Evolutionary conservation across 768 basidiomycete genomes (phyloP), one percentile per base, ranked within the genome.

Genomic region (Naganishia vishniacii): DNA sequence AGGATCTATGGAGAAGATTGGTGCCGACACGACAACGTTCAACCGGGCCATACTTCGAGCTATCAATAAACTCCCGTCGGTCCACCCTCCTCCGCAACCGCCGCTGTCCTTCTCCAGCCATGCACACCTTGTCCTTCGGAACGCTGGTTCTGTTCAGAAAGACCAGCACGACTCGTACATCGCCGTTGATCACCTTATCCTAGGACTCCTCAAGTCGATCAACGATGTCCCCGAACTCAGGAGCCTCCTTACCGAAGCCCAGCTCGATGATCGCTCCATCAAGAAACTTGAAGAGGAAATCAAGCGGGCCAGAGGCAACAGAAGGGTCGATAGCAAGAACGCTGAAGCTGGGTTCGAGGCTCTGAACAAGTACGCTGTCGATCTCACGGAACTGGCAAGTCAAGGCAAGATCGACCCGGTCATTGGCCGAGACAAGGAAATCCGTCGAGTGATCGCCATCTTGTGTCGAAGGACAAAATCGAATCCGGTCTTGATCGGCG

Each of bases 281-380:
- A 75, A 75, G 60, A 67, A 65, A 12, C 53, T 77, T 3, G 75
- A 77, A 58, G 70, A 66, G n/a, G 75, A 75, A 48, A 61, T 77
- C n/a, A 72, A 67, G 49, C 66, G 72, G 31, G 75, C 73, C 59
- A 83, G 92, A 51, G 92, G 91, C 12, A 89, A 91, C 67, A 82
- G 88, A 67, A 82, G 89, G 28, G 85, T 95, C 4, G 91, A 97
- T 71, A 86, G 84, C 67, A 88, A 84, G 75, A 85, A 83, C 20
- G 91, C 93, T 0, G 94, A 98, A 73, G 85, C 88, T 68, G 91
- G 90, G 29, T 97, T 95, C 69, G 92, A 97, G 65, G 93, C 93
- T 1, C 80, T 97, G 31, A 83, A 84, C 67, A 95, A 95, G 78
- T 81, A 76, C 62, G 74, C 73, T 48, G 68, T 61, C 61, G 79